Evolutionary conservation across 441 rosid genomes (phyloP), one percentile per base, ranked within the genome.

Genomic region (Raphanus hybrid): DNA sequence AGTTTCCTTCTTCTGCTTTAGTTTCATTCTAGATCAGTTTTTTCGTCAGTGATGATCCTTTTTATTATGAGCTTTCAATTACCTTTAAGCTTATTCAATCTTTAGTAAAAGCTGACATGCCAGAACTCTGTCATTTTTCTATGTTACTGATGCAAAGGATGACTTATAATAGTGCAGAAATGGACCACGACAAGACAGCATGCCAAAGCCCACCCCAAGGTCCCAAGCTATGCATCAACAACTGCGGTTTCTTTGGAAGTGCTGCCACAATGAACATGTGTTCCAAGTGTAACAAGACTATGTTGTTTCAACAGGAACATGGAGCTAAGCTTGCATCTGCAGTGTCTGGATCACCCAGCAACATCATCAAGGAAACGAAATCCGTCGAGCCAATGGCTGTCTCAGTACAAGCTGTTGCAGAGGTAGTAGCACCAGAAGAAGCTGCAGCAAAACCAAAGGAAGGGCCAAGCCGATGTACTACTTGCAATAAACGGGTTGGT

Each of bases 151-250:
- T n/a, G 32, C 71, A 20, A 52, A 37, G 15, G 68, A 39, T 62
- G 82, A 20, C 43, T 18, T 29, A 41, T 4, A 11, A 11, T 1
- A 79, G 79, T 73, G 82, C 75, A 50, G 57, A 50, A 2, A 50
- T 50, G 57, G 57, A 50, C 57, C 57, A 50, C 57, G 57, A 50
- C 57, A 92, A 94, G 87, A 92, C 97, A 80, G 97, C 93, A 84
- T 94, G 97, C 86, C 98, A 92, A 77, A 90, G 97, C 79, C 91
- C 94, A 73, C 94, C 96, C 1, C 97, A 94, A 77, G 84, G 91
- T 62, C 94, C 98, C 6, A 90, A 90, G 80, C 79, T 91, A 64
- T 94, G 99, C 81, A 35, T 91, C 62, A 94, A 94, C 85, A 92
- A 92, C 69, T 92, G 97, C 23, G 98, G 98, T 81, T 89, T 87